phyloP scores from a whole-genome alignment of 2,329 filamentous ascomycete species.

The Paecilomyces fulvus region DNA sequence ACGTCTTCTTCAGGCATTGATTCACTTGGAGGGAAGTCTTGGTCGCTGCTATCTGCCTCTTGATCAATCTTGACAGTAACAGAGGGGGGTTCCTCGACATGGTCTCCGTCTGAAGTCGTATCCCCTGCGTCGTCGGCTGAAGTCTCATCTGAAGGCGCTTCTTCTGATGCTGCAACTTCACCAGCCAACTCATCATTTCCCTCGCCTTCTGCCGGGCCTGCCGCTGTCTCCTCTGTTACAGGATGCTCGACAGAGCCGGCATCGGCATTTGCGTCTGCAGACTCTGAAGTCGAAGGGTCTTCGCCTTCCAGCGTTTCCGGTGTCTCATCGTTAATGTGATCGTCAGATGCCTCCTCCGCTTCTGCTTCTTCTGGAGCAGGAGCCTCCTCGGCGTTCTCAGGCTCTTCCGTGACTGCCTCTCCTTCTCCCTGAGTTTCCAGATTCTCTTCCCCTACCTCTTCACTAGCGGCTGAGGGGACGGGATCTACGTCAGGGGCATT shows the following conservation, averaged over 20 bases:
- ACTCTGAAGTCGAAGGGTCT: background rate
- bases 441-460: background rate
- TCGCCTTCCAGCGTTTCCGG: too few species aligned
- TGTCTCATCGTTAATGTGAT: too few species aligned
- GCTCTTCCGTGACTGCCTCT: conserved; percentile 2
- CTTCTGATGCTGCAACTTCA: conserved; percentile 1
- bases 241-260: conserved; percentile 2
- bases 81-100: conserved; percentile 6
- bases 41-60: conserved; percentile 3
- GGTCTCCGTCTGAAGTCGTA: conserved; percentile 5
- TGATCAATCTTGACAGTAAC: conserved; percentile 10
- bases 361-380: conserved; percentile 2
- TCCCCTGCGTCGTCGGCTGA: conserved; percentile 4
- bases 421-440: background rate
- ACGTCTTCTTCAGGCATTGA: conserved; percentile 5
- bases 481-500: background rate
- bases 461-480: background rate
- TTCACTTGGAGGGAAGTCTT: conserved; percentile 3
- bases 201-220: conserved; percentile 2
- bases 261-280: conserved; percentile 4
- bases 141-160: conserved; percentile 8
- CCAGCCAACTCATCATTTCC: conserved; percentile 3
- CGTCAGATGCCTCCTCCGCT: background rate
- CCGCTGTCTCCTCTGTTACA: conserved; percentile 6
- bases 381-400: conserved; percentile 3